Conservation (phyloP, 2,329 filamentous ascomycete genomes). For the Fusarium veterinarium region DNA sequence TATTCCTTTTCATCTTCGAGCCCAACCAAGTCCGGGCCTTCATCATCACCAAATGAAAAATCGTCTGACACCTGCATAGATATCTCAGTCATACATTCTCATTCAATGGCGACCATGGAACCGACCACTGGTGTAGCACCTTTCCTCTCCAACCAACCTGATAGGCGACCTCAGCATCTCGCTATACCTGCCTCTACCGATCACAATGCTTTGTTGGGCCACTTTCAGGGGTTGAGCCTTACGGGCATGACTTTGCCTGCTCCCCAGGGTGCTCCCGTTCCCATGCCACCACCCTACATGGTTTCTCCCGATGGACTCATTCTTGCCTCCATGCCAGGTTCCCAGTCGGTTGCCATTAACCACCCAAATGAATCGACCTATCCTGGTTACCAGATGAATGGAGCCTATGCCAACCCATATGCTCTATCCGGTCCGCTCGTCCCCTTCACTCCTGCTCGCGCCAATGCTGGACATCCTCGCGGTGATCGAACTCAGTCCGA, state of each 20-base stretch:
- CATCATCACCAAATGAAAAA: neutral
- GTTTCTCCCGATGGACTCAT: slow-evolving; percentile 54
- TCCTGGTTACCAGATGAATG: slow-evolving; percentile 48
- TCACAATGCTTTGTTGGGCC: slow-evolving; percentile 47
- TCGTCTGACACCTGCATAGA: slow-evolving; percentile 10
- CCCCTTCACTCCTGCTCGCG: slow-evolving; percentile 66
- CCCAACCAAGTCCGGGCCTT: neutral
- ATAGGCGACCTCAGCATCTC: slow-evolving; percentile 47
- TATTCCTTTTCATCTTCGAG: neutral
- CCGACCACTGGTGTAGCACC: slow-evolving; percentile 46
- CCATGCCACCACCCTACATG: slow-evolving; percentile 52
- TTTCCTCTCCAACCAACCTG: slow-evolving; percentile 48
- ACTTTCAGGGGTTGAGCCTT: slow-evolving; percentile 54
- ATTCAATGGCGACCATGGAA: slow-evolving; percentile 52
- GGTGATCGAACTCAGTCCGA: slow-evolving; percentile 62
- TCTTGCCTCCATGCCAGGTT: slow-evolving; percentile 51
- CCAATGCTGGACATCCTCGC: slow-evolving; percentile 57
- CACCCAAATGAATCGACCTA: slow-evolving; percentile 51
- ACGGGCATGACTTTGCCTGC: slow-evolving; percentile 49
- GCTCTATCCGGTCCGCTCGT: slow-evolving; percentile 54
- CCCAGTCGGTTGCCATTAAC: slow-evolving; percentile 51
- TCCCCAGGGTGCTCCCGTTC: slow-evolving; percentile 48
- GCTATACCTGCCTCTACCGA: slow-evolving; percentile 48
- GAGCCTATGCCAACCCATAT: slow-evolving; percentile 53
- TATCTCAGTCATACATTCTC: slow-evolving; percentile 51